Base-by-base conservation (phyloP, 2,329 filamentous ascomycete genomes). In the Calonectria hongkongensis region DNA sequence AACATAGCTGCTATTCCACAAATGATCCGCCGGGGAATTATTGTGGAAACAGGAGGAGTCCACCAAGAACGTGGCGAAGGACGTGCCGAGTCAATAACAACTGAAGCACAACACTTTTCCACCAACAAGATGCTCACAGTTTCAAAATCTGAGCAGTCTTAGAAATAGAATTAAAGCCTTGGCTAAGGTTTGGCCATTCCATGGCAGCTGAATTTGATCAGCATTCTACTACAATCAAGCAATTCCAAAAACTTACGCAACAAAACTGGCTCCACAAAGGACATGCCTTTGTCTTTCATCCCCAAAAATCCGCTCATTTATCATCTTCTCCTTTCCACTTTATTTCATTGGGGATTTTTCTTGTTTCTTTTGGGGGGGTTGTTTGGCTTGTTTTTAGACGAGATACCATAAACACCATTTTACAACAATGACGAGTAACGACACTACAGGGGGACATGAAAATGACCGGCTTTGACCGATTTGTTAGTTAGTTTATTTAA, bases 401-500 rank as follows among this genome's bases (percentile, higher is more conserved):
- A 25, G 45, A 48, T 25, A 6, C 18, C 45, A 48, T 48, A 21
- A 6, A 48, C n/a, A 48, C 45, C 45, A 48, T 10, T 21, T 21
- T 48, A 27, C 45, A 25, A 2, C 1, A 25, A 48, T 12, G 45
- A 48, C 9, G n/a, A 10, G n/a, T 3, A 48, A 25, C 3, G 45
- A 25, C n/a, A 12, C 5, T 25, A 25, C 45, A 48, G 45, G n/a
- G 2, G 45, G 45, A 48, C n/a, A 48, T 21, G 10, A 21, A 48
- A 48, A 25, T 48, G n/a, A 25, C 45, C n/a, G 45, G 45, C 45
- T 48, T 48, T 48, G 45, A 5, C 45, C 45, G 45, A 25, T 48
- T 48, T 13, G 45, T 10, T 48, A 48, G n/a, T 25, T 4, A 25
- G 3, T 12, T 25, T 25, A 25, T 18, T 9, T 45, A n/a, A 25